phyloP scores from a whole-genome alignment of 75 land plant genomes.

The Isoetes taiwanensis region DNA sequence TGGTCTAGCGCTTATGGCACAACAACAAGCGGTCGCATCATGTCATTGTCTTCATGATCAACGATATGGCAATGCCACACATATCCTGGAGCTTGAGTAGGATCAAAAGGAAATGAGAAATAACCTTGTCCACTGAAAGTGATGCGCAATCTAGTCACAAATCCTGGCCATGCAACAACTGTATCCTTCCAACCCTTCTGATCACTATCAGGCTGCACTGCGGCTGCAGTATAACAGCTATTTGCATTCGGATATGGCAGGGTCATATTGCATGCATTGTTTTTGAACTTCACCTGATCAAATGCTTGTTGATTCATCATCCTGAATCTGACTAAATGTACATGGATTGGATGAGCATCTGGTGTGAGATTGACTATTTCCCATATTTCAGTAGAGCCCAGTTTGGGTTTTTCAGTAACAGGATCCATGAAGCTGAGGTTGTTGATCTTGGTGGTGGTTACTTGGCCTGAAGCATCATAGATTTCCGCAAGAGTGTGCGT shows the following conservation, averaged over 20 bases:
- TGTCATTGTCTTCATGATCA: slow-evolving; percentile 38
- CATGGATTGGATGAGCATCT: slow-evolving; percentile 22
- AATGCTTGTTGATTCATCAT: slow-evolving; percentile 9
- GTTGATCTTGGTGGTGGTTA: no score
- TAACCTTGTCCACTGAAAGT: not conserved
- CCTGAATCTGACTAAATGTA: slow-evolving; percentile 15
- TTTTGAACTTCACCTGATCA: not conserved
- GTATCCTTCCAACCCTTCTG: slow-evolving; percentile 23
- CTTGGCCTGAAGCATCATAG: no score
- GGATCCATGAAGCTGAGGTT: no score
- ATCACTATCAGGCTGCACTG: not conserved
- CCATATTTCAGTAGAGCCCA: slow-evolving; percentile 12
- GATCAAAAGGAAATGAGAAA: slow-evolving; percentile 24
- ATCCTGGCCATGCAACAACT: slow-evolving; percentile 6
- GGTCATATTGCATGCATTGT: not conserved
- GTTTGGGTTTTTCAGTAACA: not conserved
- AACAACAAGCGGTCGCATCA: slow-evolving; percentile 48
- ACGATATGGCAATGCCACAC: slow-evolving; percentile 26
- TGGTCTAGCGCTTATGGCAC: no score
- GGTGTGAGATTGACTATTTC: slow-evolving; percentile 10
- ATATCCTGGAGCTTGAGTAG: not conserved
- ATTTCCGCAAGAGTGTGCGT: no score
- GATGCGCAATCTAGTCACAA: not conserved
- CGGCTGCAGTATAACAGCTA: slow-evolving; percentile 2
- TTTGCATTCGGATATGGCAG: not conserved